Evolutionary conservation across 305 asterid species (phyloP), one percentile per base, ranked within the genome.

Genomic region (Ilex paraguariensis): DNA sequence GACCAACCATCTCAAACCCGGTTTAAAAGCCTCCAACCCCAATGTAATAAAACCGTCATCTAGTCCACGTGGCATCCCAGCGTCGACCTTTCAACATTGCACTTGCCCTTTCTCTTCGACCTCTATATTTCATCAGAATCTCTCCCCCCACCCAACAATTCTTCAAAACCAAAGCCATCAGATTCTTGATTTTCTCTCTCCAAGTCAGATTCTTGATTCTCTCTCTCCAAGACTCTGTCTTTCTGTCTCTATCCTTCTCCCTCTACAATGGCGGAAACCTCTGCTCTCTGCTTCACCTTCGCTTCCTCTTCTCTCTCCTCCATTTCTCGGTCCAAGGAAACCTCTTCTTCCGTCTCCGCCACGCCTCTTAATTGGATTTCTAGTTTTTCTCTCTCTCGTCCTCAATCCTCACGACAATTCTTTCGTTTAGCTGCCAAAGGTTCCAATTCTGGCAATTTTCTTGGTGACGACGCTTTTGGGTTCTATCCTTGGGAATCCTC

Each of bases 401-500:
- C 53, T 36, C 42, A 36, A 31, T 12, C 62, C 13, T 16, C 33
- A 54, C 63, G 56, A 12, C 61, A 39, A 44, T 51, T 57, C 73
- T 64, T n/a, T 57, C 70, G 73, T 9, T 65, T 74, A 50, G 17
- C 64, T 1, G 31, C 71, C 6, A 78, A 67, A 30, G 72, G 75
- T 28, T 62, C 83, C 46, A 70, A 71, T 40, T 66, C 83, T 1
- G 58, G 69, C 4, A 60, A 45, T 44, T 71, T 67, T 67, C 63
- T 73, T 31, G 72, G 65, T 0, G 83, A 71, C 45, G 80, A 78
- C 30, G 75, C 80, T 57, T 66, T 71, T 57, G 83, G 83, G 40
- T 64, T 57, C 15, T 78, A 53, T 69, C 83, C 83, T 52, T 78
- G 80, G 80, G 83, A 74, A 16, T 59, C 83, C 16, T 60, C 73